phyloP scores from a whole-genome alignment of 805 yeast genomes.

The Cyberlindnera maclurae region DNA sequence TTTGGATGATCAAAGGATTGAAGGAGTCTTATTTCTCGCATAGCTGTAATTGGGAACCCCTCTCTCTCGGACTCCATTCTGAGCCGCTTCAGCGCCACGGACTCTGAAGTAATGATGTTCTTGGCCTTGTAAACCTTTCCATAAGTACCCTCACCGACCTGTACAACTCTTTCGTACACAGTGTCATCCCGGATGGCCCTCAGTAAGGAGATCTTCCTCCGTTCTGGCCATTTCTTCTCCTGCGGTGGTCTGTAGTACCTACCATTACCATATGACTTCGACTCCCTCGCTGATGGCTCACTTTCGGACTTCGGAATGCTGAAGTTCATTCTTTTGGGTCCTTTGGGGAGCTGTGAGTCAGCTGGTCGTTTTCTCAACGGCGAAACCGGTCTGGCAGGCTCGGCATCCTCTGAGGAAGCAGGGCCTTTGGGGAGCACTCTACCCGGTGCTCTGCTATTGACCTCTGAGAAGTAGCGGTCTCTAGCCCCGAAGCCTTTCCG shows the following conservation, averaged over 20 bases:
- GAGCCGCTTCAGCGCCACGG: slow-evolving; percentile 82
- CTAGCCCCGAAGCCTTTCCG: slow-evolving; percentile 3
- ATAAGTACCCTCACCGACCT: slow-evolving; percentile 98
- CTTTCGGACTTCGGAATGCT: not conserved
- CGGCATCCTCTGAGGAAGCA: not conserved
- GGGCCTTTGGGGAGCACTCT: not conserved
- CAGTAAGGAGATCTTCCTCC: slow-evolving; percentile 13
- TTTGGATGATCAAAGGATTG: slow-evolving; percentile 80
- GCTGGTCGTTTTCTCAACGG: slow-evolving; percentile 2
- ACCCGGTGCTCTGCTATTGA: not conserved
- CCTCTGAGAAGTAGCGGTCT: slow-evolving; percentile 4
- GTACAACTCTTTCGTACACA: slow-evolving; percentile 62
- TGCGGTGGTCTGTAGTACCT: slow-evolving; percentile 3
- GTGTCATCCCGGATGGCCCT: slow-evolving; percentile 21
- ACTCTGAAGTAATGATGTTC: slow-evolving; percentile 57
- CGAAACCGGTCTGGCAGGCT: not conserved
- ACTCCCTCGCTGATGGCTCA: not conserved
- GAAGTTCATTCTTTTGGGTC: slow-evolving; percentile 1
- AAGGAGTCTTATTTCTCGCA: slow-evolving; percentile 80
- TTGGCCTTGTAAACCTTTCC: slow-evolving; percentile 91
- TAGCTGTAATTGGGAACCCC: slow-evolving; percentile 94
- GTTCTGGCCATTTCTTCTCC: not conserved
- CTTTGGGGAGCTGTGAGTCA: slow-evolving; percentile 2
- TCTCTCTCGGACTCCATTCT: slow-evolving; percentile 84
- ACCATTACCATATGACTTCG: slow-evolving; percentile 1